Conservation (phyloP, 2,329 filamentous ascomycete species). For the Exophiala bonariae region DNA sequence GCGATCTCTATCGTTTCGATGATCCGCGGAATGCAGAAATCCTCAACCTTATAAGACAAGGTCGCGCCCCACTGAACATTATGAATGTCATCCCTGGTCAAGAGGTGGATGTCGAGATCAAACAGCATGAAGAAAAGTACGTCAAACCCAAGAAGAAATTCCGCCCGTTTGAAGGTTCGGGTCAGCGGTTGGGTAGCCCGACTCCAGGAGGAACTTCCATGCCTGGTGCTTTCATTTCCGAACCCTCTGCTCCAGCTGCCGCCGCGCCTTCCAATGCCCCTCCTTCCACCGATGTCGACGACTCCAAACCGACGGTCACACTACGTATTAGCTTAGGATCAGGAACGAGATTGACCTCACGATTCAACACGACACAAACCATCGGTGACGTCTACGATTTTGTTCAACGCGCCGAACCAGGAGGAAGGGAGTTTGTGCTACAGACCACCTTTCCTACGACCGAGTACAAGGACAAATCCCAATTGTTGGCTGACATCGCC, state of each 20-base stretch:
- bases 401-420: slow-evolving; percentile 54
- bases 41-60: slow-evolving; percentile 62
- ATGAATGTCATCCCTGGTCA: slow-evolving; percentile 64
- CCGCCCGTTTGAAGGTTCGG: slow-evolving; percentile 61
- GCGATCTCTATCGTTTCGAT: slow-evolving; percentile 62
- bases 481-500: slow-evolving; percentile 45
- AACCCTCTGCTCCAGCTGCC: slow-evolving; percentile 36
- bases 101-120: slow-evolving; percentile 65
- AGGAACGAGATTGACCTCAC: slow-evolving; percentile 59
- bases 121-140: slow-evolving; percentile 63
- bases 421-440: slow-evolving; percentile 57
- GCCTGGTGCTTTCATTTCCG: slow-evolving; percentile 26
- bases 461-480: slow-evolving; percentile 57
- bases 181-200: slow-evolving; percentile 64
- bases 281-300: slow-evolving; percentile 53
- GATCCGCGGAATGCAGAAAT: slow-evolving; percentile 63
- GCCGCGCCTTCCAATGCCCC: slow-evolving; percentile 29
- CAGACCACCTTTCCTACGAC: slow-evolving; percentile 68
- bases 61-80: slow-evolving; percentile 62
- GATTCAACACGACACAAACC: slow-evolving; percentile 66
- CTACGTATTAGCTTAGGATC: slow-evolving; percentile 65
- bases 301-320: slow-evolving; percentile 58
- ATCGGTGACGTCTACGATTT: slow-evolving; percentile 66
- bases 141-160: slow-evolving; percentile 64
- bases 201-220: slow-evolving; percentile 51